These are phyloP conservation scores for Myxozyma lipomycoides DNA, from an alignment of 805 yeast species.

Conservation along the genomic window DNA sequence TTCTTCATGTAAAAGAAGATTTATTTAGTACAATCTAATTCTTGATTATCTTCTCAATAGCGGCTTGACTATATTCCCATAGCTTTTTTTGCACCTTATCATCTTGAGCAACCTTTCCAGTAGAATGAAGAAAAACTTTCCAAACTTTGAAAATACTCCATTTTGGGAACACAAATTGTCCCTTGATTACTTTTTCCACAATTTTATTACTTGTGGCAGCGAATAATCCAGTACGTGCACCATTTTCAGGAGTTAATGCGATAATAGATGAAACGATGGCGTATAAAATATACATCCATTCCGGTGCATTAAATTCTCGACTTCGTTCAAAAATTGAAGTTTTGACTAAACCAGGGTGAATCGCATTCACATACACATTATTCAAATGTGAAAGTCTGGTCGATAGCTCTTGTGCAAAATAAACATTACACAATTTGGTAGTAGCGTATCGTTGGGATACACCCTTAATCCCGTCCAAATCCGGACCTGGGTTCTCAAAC, in stretches of 20 bases:
- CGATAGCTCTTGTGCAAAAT: constrained; percentile 13
- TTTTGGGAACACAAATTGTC: constrained; percentile 11
- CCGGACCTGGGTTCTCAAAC: constrained; percentile 1
- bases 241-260: constrained; percentile 10
- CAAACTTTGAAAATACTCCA: constrained; percentile 2
- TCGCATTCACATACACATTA: constrained; percentile 24
- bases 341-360: constrained; percentile 23
- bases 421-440: constrained; percentile 21
- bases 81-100: no score
- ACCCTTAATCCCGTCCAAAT: constrained; percentile 2
- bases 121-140: no score
- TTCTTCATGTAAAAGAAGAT: no score
- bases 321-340: constrained; percentile 14
- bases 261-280: not conserved
- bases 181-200: constrained; percentile 7
- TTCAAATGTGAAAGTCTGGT: constrained; percentile 1
- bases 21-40: no score
- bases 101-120: no score
- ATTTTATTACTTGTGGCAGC: constrained; percentile 12
- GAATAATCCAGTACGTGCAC: constrained; percentile 19
- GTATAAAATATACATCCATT: constrained; percentile 1
- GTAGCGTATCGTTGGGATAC: constrained; percentile 17
- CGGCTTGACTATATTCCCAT: no score
- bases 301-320: constrained; percentile 13
- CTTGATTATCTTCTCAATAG: no score